Evolutionary conservation across 75 land plant species (phyloP).

Genomic region (Cupressus sempervirens): DNA sequence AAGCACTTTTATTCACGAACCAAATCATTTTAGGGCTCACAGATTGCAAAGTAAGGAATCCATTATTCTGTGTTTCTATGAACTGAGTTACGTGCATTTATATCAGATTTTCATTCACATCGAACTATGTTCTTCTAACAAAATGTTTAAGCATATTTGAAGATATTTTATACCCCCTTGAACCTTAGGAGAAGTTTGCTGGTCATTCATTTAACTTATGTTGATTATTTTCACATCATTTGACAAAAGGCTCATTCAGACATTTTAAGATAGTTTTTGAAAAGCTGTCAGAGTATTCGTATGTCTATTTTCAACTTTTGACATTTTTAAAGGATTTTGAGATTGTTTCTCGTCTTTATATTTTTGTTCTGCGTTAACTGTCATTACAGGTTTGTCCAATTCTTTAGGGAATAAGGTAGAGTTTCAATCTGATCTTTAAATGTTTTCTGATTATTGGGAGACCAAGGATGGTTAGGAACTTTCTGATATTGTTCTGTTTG

Average conservation of each 20-base stretch:
- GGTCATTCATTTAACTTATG: not conserved
- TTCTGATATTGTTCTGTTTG: not conserved
- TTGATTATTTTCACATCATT: not conserved
- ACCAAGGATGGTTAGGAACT: not conserved
- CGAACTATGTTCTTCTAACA: not conserved
- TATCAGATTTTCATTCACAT: not conserved
- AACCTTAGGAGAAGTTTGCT: not conserved
- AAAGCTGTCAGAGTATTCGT: not conserved
- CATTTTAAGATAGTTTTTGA: not conserved
- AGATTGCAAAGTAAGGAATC: not conserved
- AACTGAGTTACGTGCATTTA: not conserved
- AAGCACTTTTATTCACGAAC: not conserved
- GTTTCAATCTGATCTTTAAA: too few species aligned
- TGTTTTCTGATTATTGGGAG: too few species aligned
- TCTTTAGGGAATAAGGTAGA: not conserved
- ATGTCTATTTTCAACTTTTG: not conserved
- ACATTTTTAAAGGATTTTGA: not conserved
- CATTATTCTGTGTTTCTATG: not conserved
- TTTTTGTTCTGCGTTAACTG: not conserved
- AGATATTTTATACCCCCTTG: not conserved
- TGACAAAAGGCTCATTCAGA: not conserved
- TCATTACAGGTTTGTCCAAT: not conserved
- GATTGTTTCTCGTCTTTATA: not conserved
- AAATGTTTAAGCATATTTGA: not conserved
- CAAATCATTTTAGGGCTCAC: not conserved